A percentile compares a stretch with the other conserved stretches of the same genome.
Evolutionary conservation across 805 yeast species (phyloP).

Genomic region (Brettanomyces anomalus): DNA sequence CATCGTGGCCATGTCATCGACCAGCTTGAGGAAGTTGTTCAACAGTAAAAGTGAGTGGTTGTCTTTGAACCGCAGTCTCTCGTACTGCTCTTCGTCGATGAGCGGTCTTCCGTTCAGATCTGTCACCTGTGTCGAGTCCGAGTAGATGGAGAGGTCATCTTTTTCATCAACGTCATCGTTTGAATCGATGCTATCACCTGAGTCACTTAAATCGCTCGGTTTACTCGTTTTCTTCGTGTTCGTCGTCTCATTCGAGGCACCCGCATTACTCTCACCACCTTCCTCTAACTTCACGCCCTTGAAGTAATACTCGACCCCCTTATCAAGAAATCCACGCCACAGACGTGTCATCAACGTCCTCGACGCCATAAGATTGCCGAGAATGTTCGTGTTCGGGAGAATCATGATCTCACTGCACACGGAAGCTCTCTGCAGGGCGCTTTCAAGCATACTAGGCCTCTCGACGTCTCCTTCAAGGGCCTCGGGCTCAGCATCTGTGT

Average conservation of each 20-base stretch:
- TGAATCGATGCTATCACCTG: neutral
- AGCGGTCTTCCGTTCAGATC: constrained; percentile 1
- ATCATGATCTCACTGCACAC: constrained; percentile 22
- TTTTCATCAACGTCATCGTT: constrained; percentile 6
- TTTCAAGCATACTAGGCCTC: constrained; percentile 7
- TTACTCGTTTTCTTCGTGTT: no score
- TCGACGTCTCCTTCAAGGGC: constrained; percentile 4
- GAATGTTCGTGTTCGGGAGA: constrained; percentile 15
- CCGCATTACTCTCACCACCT: neutral
- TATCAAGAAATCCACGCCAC: constrained; percentile 26
- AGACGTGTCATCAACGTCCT: constrained; percentile 15
- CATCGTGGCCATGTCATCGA: constrained; percentile 75
- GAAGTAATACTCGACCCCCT: constrained; percentile 15
- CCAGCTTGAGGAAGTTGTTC: constrained; percentile 63
- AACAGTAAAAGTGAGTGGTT: constrained; percentile 21
- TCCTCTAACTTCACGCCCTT: neutral
- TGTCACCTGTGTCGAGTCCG: neutral
- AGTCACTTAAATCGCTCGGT: no score
- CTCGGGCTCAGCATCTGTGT: constrained; percentile 1
- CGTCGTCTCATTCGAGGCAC: neutral
- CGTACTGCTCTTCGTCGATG: constrained; percentile 1
- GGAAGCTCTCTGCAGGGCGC: constrained; percentile 18
- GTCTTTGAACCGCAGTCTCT: constrained; percentile 10
- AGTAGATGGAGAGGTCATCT: no score
- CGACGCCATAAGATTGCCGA: constrained; percentile 15